These are phyloP conservation scores for Teratosphaeria viscida DNA, from an alignment of 2,329 filamentous ascomycete species.

Conservation along the genomic window DNA sequence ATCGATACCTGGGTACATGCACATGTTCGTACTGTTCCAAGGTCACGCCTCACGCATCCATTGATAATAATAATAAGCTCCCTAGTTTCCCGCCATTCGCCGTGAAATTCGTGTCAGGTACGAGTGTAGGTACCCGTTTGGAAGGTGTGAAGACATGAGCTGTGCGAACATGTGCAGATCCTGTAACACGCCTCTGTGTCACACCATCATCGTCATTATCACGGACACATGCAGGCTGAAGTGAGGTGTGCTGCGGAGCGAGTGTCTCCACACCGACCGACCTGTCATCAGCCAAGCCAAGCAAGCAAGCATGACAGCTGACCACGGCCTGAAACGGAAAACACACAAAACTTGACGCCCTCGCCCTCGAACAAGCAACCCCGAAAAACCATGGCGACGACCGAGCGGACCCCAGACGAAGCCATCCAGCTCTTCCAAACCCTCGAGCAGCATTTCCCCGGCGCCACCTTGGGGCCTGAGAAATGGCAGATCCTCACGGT, in stretches of 20 bases:
- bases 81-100: no score
- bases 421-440: constrained; percentile 32
- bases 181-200: no score
- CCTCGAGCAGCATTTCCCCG: constrained; percentile 36
- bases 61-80: no score
- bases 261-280: not conserved
- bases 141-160: not conserved
- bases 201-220: not conserved
- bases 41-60: no score
- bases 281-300: not conserved
- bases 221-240: not conserved
- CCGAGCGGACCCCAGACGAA: constrained; percentile 29
- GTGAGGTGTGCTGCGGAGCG: not conserved
- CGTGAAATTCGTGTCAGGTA: no score
- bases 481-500: constrained; percentile 39
- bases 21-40: no score
- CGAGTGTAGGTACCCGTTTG: no score
- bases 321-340: not conserved
- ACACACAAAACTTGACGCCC: no score
- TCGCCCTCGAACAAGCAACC: no score
- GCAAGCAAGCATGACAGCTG: not conserved
- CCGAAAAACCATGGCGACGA: constrained; percentile 10
- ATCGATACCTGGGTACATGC: no score
- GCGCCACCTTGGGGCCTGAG: constrained; percentile 30
- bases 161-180: not conserved